Conservation (phyloP, 2,329 filamentous ascomycete species). For the Ceratocystis eucalypticola region DNA sequence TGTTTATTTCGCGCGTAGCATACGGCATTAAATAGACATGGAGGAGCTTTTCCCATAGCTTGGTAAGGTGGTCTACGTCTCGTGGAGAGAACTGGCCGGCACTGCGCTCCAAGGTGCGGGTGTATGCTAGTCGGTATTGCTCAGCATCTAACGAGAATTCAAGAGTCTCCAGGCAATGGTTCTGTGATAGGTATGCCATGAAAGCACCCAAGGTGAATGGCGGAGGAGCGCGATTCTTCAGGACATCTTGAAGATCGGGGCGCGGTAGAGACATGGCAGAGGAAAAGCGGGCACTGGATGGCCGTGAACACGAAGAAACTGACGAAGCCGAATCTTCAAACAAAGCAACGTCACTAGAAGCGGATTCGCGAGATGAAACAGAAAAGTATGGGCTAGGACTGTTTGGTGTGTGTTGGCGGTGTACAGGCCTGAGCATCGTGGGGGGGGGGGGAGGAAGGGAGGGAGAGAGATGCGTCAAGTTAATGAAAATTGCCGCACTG, state of each 20-base stretch:
- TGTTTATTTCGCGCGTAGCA: constrained; percentile 75
- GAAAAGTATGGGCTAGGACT: not conserved
- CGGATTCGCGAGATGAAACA: constrained; percentile 7
- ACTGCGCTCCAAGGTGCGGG: constrained; percentile 27
- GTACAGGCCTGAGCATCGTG: constrained; percentile 9
- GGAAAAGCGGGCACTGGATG: constrained; percentile 35
- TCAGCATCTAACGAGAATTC: constrained; percentile 94
- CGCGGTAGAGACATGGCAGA: constrained; percentile 28
- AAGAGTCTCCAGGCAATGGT: constrained; percentile 89
- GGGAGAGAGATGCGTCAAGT: not conserved
- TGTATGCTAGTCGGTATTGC: constrained; percentile 55
- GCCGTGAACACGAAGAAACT: constrained; percentile 31
- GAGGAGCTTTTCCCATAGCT: constrained; percentile 76
- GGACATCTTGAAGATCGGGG: constrained; percentile 63
- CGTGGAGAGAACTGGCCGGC: constrained; percentile 28
- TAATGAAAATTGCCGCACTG: not conserved
- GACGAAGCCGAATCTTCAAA: constrained; percentile 15
- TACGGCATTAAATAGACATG: constrained; percentile 82
- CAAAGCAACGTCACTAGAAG: constrained; percentile 8
- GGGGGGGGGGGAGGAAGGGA: too few relatives aligned
- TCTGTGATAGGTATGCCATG: constrained; percentile 92
- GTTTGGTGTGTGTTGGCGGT: not conserved
- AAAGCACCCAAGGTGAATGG: constrained; percentile 88
- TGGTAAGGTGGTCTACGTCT: constrained; percentile 53
- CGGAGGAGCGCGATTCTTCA: constrained; percentile 70